Evolutionary conservation across 108 stramenopile species (phyloP), one percentile per base, ranked within the genome.

Genomic region (Fistulifera solaris): DNA sequence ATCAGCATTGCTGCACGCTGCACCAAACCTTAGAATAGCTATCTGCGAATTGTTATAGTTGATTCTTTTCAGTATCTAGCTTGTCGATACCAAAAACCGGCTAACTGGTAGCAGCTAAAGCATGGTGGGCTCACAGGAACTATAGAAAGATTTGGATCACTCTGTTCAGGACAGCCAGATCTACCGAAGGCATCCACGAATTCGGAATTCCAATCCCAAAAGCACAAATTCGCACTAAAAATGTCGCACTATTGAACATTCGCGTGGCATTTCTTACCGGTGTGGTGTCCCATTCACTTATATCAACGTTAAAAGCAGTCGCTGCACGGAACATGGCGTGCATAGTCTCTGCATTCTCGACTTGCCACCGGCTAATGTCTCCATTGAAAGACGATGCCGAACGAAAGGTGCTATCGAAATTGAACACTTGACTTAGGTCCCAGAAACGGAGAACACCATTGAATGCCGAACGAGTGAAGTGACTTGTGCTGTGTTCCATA

Each of bases 391-490:
- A 27, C 16, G 8, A 0, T 1, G 61, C 57, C 11, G 24, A 44
- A n/a, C 18, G 21, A 62, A 71, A 71, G 49, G 62, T 61, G 3
- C 38, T 38, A 18, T 56, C 51, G 25, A 65, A 42, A 2, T 7
- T 44, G 11, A 38, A 23, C 23, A 49, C 52, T 17, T n/a, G 38
- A 15, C 16, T 13, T 1, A 46, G 27, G 35, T 65, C 52, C 72
- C 72, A 77, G 2, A 42, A 17, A 45, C 54, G 28, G 10, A 77
- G 54, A 28, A 51, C 31, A 40, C 63, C 66, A 60, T 67, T 67
- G 52, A 76, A 76, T 18, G 39, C 18, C 1, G 38, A 6, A 25
- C 2, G 31, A 35, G 31, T 8, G 31, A 35, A 8, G 31, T 35
- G 31, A 35, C 31, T 35, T 35, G 31, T 8, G 59, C 38, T 18